Evolutionary conservation across 2,329 filamentous ascomycete species (phyloP).

Genomic region (Colletotrichum tropicale): DNA sequence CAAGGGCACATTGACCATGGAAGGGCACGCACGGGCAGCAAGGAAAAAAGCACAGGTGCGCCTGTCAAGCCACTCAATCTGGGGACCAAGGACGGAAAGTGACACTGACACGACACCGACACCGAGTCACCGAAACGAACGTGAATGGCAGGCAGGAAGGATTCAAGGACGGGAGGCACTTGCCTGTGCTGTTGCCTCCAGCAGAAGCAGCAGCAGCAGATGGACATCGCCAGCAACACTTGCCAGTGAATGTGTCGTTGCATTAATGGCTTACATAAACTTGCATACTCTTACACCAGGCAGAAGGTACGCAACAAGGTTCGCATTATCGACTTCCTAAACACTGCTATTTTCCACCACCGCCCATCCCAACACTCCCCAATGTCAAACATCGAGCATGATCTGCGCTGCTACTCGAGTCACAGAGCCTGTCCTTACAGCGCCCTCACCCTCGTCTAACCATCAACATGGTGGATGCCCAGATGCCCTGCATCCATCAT

Average conservation of each 20-base stretch:
- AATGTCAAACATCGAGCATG: conserved; percentile 2
- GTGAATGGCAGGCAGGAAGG: neutral
- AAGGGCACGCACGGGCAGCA: neutral
- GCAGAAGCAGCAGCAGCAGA: neutral
- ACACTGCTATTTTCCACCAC: neutral
- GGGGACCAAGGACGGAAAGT: neutral
- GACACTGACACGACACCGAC: neutral
- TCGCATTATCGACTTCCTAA: conserved; percentile 6
- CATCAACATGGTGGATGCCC: neutral
- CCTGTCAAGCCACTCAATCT: neutral
- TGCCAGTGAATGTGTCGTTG: neutral
- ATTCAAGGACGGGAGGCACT: neutral
- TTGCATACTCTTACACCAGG: neutral
- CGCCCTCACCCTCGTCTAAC: neutral
- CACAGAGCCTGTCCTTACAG: neutral
- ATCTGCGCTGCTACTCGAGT: neutral
- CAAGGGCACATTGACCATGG: neutral
- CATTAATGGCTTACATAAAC: conserved; percentile 4
- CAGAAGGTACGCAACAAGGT: neutral
- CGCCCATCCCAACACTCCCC: neutral
- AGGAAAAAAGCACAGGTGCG: neutral
- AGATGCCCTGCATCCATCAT: neutral
- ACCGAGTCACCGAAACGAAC: neutral
- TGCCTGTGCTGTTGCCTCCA: neutral
- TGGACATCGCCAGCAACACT: neutral